Base-by-base conservation (phyloP, 2,329 filamentous ascomycete genomes). In the Ophiostoma perfectum region DNA sequence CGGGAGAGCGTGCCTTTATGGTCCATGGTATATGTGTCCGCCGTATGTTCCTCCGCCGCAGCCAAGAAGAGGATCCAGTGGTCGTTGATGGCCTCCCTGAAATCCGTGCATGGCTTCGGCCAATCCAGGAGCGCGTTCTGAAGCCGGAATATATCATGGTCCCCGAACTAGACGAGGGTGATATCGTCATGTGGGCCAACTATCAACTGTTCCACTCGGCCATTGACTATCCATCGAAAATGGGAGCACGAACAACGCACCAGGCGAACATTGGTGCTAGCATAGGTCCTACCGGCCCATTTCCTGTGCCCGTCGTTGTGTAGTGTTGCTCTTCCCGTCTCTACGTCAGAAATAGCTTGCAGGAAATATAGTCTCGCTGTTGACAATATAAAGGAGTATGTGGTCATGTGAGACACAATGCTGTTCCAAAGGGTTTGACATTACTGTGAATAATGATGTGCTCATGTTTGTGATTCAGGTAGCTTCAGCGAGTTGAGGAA, bases 141-240 rank as follows among this genome's bases (percentile, higher is more conserved):
- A 74, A 74, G 67, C 80, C 80, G 0, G 80, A 81, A 71, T 80
- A 80, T 69, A 76, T 82, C 62, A 73, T 79, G 70, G 73, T 80
- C 5, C 78, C 78, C 0, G 74, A 73, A 5, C 69, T 78, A 1
- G 78, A 80, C 4, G 78, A 81, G 64, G 80, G 81, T 1, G 81
- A 82, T 70, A 76, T 82, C n/a, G 73, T 78, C 47, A 77, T 80
- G 72, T 81, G 79, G 79, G 78, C 79, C 58, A 81, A 81, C 72
- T 80, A 77, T 68, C 77, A 78, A 67, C 70, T 76, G 66, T 80
- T 81, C 70, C 80, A 81, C 69, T 77, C 77, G 0, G 78, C 79
- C 0, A 75, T 82, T 16, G 81, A 82, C 71, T 82, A 82, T 69
- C 80, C 79, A 0, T 74, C 76, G 44, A 74, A 74, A 42, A 77